Conservation (phyloP, 2,329 filamentous ascomycete genomes). For the Pseudogymnoascus sp. region DNA sequence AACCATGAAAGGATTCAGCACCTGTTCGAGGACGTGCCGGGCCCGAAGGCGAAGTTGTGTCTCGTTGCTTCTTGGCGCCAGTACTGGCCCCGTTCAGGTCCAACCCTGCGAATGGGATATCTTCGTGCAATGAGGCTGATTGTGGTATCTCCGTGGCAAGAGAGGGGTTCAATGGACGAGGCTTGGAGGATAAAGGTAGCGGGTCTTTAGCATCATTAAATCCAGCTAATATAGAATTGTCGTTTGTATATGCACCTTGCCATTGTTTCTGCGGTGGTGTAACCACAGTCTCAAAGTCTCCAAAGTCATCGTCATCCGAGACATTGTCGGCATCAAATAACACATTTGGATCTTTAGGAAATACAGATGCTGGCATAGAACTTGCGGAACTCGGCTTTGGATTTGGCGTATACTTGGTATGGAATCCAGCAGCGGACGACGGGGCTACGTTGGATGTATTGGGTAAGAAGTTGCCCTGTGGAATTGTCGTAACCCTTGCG, state of each 20-base stretch:
- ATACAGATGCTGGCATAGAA: not conserved
- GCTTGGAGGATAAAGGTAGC: not conserved
- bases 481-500: not conserved
- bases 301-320: conserved; percentile 53
- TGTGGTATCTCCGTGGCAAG: conserved; percentile 29
- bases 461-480: not conserved
- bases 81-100: conserved; percentile 37
- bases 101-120: conserved; percentile 46
- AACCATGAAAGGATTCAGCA: not conserved
- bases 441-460: conserved; percentile 1
- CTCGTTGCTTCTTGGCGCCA: conserved; percentile 27
- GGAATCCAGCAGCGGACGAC: not conserved
- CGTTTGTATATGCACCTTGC: not conserved
- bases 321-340: conserved; percentile 32
- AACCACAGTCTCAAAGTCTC: conserved; percentile 57
- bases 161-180: not conserved
- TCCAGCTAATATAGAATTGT: not conserved
- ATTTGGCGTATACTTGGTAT: not conserved
- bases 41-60: conserved; percentile 23
- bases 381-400: not conserved
- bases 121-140: conserved; percentile 46
- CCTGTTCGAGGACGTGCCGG: conserved; percentile 13
- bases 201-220: not conserved
- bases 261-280: conserved; percentile 16
- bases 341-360: conserved; percentile 17